These are phyloP conservation scores for Escallonia herrerae DNA, from an alignment of 129 eudicot species.

Conservation along the genomic window DNA sequence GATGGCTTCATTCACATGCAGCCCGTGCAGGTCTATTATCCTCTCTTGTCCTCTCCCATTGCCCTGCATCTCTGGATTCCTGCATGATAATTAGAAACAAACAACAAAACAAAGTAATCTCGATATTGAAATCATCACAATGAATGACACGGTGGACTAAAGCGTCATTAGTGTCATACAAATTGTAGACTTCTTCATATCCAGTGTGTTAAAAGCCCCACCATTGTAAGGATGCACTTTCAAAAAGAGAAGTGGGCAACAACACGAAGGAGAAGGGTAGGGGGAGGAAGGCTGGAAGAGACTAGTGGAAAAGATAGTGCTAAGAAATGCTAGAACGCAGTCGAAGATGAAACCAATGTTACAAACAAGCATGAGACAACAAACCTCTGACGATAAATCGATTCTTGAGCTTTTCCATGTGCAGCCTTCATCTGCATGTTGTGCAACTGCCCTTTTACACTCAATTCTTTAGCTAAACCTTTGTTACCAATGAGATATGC, in stretches of 20 bases:
- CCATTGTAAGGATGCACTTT: no score
- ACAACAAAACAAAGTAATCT: neutral
- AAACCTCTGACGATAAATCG: conserved; percentile 83
- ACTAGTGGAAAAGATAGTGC: no score
- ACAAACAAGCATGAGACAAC: conserved; percentile 6
- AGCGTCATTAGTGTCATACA: neutral
- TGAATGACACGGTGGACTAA: neutral
- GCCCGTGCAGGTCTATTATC: conserved; percentile 80
- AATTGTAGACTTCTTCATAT: neutral
- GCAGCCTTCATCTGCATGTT: conserved; percentile 94
- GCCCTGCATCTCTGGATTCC: conserved; percentile 58
- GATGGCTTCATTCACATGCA: conserved; percentile 78
- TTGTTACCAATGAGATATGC: conserved; percentile 86
- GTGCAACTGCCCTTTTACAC: conserved; percentile 84
- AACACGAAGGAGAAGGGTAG: neutral
- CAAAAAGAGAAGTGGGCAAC: no score
- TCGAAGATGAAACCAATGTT: neutral
- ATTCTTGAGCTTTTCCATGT: conserved; percentile 86
- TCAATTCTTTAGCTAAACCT: conserved; percentile 84
- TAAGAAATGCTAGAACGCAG: neutral
- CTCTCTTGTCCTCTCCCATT: conserved; percentile 63
- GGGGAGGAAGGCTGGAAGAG: no score
- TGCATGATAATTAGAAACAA: conserved; percentile 18
- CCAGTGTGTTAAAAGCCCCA: no score
- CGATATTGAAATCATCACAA: neutral